A percentile compares a stretch with the other conserved stretches of the same genome.
phyloP scores from a whole-genome alignment of 495 filamentous ascomycete genomes.

The Aspergillus haitiensis region DNA sequence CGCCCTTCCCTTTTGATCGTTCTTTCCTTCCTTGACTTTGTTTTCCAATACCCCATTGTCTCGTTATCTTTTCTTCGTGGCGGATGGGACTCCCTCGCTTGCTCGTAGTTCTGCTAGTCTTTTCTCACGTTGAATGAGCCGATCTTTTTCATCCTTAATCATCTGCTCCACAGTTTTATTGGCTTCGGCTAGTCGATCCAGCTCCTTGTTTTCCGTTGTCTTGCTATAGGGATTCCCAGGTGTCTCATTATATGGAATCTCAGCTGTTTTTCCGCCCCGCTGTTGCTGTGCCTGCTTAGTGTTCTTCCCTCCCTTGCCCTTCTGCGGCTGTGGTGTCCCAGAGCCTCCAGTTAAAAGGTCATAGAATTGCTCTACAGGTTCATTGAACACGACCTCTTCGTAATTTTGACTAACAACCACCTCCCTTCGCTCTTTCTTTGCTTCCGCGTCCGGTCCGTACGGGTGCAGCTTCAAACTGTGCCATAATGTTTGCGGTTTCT shows the following conservation, averaged over 20 bases:
- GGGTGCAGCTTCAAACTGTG: conserved; percentile 90
- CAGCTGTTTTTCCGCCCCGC: conserved; percentile 61
- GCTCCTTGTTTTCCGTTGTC: conserved; percentile 70
- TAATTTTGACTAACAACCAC: conserved; percentile 73
- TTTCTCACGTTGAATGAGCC: conserved; percentile 61
- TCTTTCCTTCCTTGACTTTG: too few relatives aligned
- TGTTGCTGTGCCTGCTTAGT: conserved; percentile 46
- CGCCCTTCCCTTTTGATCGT: too few relatives aligned
- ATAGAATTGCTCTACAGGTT: conserved; percentile 88
- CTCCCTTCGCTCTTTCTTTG: conserved; percentile 62
- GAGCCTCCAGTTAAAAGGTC: conserved; percentile 72
- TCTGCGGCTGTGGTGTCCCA: conserved; percentile 29
- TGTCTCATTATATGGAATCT: conserved; percentile 64
- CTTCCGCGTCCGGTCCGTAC: conserved; percentile 78
- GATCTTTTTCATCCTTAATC: conserved; percentile 65
- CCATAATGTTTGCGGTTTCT: conserved; percentile 89
- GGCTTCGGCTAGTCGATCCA: conserved; percentile 57
- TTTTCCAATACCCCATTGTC: too few relatives aligned
- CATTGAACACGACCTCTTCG: conserved; percentile 94
- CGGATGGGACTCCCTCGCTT: conserved; percentile 45
- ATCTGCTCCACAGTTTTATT: conserved; percentile 70
- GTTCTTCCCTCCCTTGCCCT: conserved; percentile 49
- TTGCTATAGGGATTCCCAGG: conserved; percentile 70
- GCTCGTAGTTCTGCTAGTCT: conserved; percentile 63
- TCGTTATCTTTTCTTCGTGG: conserved; percentile 45